Evolutionary conservation across 768 basidiomycete genomes (phyloP), one percentile per base, ranked within the genome.

Genomic region (Udeniomyces megalosporus): DNA sequence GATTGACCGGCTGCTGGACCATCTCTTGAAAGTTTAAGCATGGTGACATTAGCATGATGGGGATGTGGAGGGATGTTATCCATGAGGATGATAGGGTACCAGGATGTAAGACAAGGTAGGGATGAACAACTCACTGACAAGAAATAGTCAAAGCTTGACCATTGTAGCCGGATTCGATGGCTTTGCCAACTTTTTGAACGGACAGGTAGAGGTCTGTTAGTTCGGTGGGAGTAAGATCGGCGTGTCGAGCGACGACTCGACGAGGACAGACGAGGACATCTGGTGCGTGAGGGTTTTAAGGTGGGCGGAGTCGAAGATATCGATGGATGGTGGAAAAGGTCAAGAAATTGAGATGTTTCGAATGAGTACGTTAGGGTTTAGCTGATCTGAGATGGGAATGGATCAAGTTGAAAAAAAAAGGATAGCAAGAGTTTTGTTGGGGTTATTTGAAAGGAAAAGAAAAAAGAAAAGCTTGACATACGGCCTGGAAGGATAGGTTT

Each of bases 401-500:
- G 53, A 15, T 50, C 60, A 47, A 52, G 56, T 55, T 26, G 22
- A n/a, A 17, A 20, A 17, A 32, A 54, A 22, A 51, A 26, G 20
- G 51, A 35, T n/a, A 52, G 55, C 31, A 20, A 38, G 17, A 22
- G 14, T n/a, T 11, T 22, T n/a, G 29, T 26, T 62, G 38, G 26
- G 42, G 20, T 22, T 15, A 24, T 22, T 20, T 55, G 11, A 29
- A n/a, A n/a, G n/a, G n/a, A n/a, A n/a, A n/a, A n/a, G n/a, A n/a
- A n/a, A n/a, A n/a, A n/a, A 28, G 51, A 53, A 7, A 31, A 32
- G 4, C 42, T 17, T 22, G 45, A 80, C 88, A 75, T 73, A 97
- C 93, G 91, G 52, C 91, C 91, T 45, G 90, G 89, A 10, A 92
- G 82, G 67, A 95, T 83, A 0, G 92, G 93, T 69, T 90, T 95